Evolutionary conservation across 495 filamentous ascomycete genomes (phyloP).

Genomic region (Xylaria palmicola): DNA sequence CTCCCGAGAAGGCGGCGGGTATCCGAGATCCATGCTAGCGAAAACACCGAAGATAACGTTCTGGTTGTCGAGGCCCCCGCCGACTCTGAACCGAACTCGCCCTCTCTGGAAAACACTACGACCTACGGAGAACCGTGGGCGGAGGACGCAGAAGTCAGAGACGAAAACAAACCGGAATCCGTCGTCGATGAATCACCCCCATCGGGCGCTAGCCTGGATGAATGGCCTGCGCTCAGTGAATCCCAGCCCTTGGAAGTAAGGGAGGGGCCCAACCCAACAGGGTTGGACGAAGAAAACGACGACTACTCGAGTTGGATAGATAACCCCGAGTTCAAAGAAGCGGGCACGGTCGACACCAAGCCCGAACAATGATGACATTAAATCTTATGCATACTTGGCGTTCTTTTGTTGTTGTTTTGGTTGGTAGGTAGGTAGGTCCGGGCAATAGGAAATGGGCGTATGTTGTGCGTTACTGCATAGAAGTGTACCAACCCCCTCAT

Average conservation of each 20-base stretch:
- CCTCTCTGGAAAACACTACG: conserved; percentile 24
- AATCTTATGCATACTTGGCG: conserved; percentile 1
- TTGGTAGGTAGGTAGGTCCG: no score
- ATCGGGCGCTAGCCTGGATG: background rate
- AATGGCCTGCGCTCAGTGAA: background rate
- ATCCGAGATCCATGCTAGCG: conserved; percentile 25
- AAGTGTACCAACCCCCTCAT: no score
- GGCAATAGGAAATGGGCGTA: no score
- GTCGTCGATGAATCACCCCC: background rate
- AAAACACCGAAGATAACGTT: conserved; percentile 45
- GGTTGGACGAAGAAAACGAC: conserved; percentile 20
- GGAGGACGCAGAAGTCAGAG: conserved; percentile 33
- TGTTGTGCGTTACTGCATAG: no score
- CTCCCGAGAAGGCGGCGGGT: conserved; percentile 27
- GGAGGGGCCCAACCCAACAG: background rate
- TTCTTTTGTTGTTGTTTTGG: no score
- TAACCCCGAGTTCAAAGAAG: conserved; percentile 18
- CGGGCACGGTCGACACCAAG: background rate
- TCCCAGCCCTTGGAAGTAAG: background rate
- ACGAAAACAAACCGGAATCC: conserved; percentile 2
- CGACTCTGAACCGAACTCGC: conserved; percentile 58
- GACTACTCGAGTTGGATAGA: conserved; percentile 31
- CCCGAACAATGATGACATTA: background rate
- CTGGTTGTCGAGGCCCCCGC: conserved; percentile 60
- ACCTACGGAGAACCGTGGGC: conserved; percentile 44